Base-by-base conservation (phyloP, 2,329 filamentous ascomycete genomes). In the Lomentospora prolificans region DNA sequence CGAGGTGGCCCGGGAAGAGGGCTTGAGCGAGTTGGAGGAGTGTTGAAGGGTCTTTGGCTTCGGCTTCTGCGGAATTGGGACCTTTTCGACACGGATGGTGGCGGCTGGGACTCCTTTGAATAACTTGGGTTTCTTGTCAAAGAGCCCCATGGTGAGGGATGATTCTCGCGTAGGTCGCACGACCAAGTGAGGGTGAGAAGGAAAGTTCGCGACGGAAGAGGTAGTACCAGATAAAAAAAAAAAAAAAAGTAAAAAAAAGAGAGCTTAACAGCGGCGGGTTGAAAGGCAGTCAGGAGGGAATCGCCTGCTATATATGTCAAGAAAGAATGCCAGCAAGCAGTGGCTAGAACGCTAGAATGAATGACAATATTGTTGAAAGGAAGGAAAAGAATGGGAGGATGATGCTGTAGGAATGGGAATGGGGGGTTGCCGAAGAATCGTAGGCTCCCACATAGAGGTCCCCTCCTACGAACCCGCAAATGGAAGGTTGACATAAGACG, bases 61-160 rank as follows among this genome's bases (percentile, higher is more conserved):
- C 7, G 69, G 70, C 50, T 70, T 68, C 14, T 68, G 65, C 3
- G 71, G 72, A 63, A 79, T 70, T 55, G 72, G 67, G 57, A 80
- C 75, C 60, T 75, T 76, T 64, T 81, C 76, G 62, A 78, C 75
- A 58, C 76, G 74, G 61, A 80, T 73, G 58, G 72, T 73, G 57
- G 75, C 73, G 55, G 73, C 70, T 30, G 25, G 36, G 36, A 54
- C 28, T 14, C 36, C 52, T 30, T 54, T 44, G n/a, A 48, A 50
- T 39, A 48, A 14, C 17, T 55, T 55, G 25, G 53, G 53, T 22
- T 55, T 55, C 41, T 55, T 55, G 27, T 55, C 53, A 44, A 55
- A 55, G 53, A 55, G 53, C 17, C 53, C 53, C 53, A 55, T 55
- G 9, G 44, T 14, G 17, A 22, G 44, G 36, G 12, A 27, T 27